Evolutionary conservation across 805 yeast species (phyloP), one percentile per base, ranked within the genome.

Genomic region (Yarrowia divulgata): DNA sequence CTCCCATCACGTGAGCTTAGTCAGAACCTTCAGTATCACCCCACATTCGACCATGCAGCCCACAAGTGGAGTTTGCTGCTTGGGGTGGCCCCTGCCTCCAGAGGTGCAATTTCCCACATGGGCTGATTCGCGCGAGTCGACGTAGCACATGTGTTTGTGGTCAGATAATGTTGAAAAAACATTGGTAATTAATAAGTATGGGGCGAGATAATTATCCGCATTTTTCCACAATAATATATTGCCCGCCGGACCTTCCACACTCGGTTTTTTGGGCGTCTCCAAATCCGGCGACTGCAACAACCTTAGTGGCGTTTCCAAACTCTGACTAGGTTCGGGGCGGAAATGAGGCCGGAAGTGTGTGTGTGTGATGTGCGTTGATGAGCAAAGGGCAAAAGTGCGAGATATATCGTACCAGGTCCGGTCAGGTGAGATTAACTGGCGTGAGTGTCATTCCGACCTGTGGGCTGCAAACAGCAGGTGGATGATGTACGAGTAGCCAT

Each of bases 31-130:
- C 45, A 19, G 60, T 54, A 39, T 54, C 60, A 54, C 45, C 60
- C 60, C 60, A 54, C 60, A 54, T 54, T 54, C 45, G 19, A 14
- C 60, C 45, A 54, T 54, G 60, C 60, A 54, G 60, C 60, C 60
- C 60, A 37, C 60, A 54, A 39, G 60, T 54, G 60, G 60, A 54
- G 60, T 54, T 54, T 54, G 60, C 60, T 54, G 60, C 60, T 54
- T 54, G 60, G 60, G 45, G 60, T 54, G 60, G 60, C 60, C 60
- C 60, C 60, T 54, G 60, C 60, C 60, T 54, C 34, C 45, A 54
- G 58, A 18, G 42, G 60, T 54, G 60, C 60, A 54, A 54, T 54
- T 54, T 54, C 60, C 45, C 45, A 54, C 45, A 54, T 52, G 58
- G 58, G 58, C 58, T 52, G 58, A 37, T 37, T 37, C 19, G 9